These are phyloP conservation scores for Aegilops longissima DNA, from an alignment of 176 grass and related monocot species.

Conservation along the genomic window DNA sequence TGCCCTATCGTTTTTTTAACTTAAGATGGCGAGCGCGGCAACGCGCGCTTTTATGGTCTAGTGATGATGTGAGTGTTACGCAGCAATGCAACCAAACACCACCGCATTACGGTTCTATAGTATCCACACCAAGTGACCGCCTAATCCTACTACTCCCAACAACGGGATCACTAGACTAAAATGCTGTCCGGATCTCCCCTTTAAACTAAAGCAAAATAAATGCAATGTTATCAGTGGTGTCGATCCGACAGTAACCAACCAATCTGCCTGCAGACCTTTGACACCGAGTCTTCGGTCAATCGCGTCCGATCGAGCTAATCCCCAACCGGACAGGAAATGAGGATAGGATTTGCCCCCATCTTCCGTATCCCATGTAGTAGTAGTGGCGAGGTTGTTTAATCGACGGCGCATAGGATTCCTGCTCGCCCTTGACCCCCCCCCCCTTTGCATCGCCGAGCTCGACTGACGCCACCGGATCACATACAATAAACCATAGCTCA, in stretches of 20 bases:
- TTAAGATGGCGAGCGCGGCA: too few species aligned
- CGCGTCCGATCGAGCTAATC: constrained; percentile 21
- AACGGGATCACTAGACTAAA: background rate
- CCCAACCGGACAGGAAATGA: constrained; percentile 27
- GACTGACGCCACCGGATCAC: constrained; percentile 27
- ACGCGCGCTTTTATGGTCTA: too few species aligned
- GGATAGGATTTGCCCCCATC: constrained; percentile 39
- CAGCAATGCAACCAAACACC: background rate
- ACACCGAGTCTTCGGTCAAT: background rate
- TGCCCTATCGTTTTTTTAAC: too few species aligned
- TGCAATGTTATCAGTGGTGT: background rate
- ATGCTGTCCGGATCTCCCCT: background rate
- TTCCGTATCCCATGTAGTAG: constrained; percentile 35
- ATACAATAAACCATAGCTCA: background rate
- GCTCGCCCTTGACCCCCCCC: constrained; percentile 16
- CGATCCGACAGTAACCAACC: background rate
- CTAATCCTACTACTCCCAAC: background rate
- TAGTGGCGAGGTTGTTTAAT: constrained; percentile 36
- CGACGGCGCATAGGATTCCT: constrained; percentile 41
- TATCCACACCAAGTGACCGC: background rate
- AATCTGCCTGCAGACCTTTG: background rate
- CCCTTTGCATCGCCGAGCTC: background rate
- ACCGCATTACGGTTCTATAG: background rate
- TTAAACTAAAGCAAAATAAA: too few species aligned
- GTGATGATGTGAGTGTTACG: background rate